A percentile compares a stretch with the other conserved stretches of the same genome.
Evolutionary conservation across 2,329 filamentous ascomycete genomes (phyloP).

Genomic region (Madurella mycetomatis): DNA sequence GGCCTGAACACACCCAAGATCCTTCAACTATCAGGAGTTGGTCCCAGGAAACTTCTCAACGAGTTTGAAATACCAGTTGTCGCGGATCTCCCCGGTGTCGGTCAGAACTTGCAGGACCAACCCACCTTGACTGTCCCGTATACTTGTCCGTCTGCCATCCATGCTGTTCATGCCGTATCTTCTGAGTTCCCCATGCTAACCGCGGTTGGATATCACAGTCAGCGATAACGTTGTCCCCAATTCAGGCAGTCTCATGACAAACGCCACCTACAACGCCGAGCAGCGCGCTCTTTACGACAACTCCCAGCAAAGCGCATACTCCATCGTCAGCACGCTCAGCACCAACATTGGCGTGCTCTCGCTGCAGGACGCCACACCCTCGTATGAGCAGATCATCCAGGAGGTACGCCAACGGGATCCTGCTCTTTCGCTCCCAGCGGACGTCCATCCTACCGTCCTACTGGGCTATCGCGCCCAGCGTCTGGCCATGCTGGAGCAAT

Average conservation of each 20-base stretch:
- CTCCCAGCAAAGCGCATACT: slow-evolving; percentile 30
- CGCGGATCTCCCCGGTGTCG: slow-evolving; percentile 44
- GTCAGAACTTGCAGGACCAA: slow-evolving; percentile 44
- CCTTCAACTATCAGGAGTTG: slow-evolving; percentile 47
- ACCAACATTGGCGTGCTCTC: slow-evolving; percentile 30
- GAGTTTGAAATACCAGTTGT: slow-evolving; percentile 37
- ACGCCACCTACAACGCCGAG: slow-evolving; percentile 33
- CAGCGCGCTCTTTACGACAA: slow-evolving; percentile 31
- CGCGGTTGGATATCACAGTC: slow-evolving; percentile 6
- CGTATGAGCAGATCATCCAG: slow-evolving; percentile 28
- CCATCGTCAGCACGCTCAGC: slow-evolving; percentile 27
- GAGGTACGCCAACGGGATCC: slow-evolving; percentile 29
- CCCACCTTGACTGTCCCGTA: slow-evolving; percentile 22
- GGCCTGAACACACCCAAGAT: slow-evolving; percentile 40
- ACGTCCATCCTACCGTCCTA: slow-evolving; percentile 32
- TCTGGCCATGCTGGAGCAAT: slow-evolving; percentile 29
- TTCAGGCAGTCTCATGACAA: slow-evolving; percentile 28
- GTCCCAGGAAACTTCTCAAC: slow-evolving; percentile 34
- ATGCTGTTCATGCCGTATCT: slow-evolving; percentile 8
- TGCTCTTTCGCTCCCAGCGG: slow-evolving; percentile 31
- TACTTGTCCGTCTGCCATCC: slow-evolving; percentile 25
- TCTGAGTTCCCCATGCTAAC: not conserved
- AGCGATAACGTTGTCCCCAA: slow-evolving; percentile 28
- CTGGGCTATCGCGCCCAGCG: slow-evolving; percentile 35
- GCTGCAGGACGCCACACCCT: slow-evolving; percentile 30